Evolutionary conservation across 23 red algal species (phyloP), one percentile per base, ranked within the genome.

Genomic region (Gracilaria vermiculophylla): DNA sequence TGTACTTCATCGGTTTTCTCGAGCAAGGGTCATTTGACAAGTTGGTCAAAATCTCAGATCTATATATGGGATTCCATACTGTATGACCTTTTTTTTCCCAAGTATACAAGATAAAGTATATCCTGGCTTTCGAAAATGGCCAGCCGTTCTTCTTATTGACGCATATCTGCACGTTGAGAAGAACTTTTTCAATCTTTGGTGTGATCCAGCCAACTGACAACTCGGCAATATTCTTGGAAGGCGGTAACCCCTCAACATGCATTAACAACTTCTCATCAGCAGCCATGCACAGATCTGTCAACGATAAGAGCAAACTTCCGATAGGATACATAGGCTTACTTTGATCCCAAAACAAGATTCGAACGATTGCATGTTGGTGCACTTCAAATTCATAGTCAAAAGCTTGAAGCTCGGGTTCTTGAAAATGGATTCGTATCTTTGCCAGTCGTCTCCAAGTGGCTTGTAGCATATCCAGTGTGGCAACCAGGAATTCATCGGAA

Each of bases 91-190:
- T 24, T 31, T 8, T 55, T 45, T 89, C 53, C 85, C 72, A 77
- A 23, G 66, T 52, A 48, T 69, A 89, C 16, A 89, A 14, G 7
- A 89, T 43, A 48, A 60, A 89, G 52, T 73, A 89, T 23, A 66
- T 20, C 33, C 70, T 61, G 35, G 54, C 54, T 31, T 65, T 65
- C 24, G 69, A 44, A 78, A 89, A 89, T 1, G 85, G 85, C 85
- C 85, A 89, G 4, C 85, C 85, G 17, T 78, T 50, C 21, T 77
- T 66, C 54, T 66, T 77, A 28, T 89, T 56, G 12, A 89, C 70
- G 24, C 25, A 24, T 0, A 58, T 12, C 50, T 60, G 76, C 0
- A 79, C 53, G 17, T 58, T 13, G 17, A 79, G 19, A 35, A 79
- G 3, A 55, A 79, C 19, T 24, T 47, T 73, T 73, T 73, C 67